A percentile compares a stretch with the other conserved stretches of the same genome.
phyloP scores from a whole-genome alignment of 345 rosid genomes.

The Iberis pinnata region DNA sequence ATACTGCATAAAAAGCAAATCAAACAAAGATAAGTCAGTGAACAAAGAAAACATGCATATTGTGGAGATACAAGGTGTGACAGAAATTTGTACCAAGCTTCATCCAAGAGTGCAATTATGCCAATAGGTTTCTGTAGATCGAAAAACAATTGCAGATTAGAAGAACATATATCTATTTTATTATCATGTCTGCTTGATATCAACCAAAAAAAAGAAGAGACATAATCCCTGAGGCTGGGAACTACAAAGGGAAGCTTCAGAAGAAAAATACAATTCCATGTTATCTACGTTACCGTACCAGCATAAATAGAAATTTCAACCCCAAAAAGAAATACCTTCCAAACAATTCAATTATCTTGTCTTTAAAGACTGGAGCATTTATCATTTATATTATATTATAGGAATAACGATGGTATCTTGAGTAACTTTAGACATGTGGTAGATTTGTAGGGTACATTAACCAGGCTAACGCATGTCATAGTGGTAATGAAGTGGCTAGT shows the following conservation, averaged over 20 bases:
- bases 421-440: neutral
- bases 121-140: constrained; percentile 96
- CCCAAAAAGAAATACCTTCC: neutral
- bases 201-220: neutral
- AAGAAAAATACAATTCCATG: neutral
- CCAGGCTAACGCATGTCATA: constrained; percentile 2
- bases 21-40: constrained; percentile 43
- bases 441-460: constrained; percentile 11
- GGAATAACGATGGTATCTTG: constrained; percentile 5
- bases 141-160: constrained; percentile 18
- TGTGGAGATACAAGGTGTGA: constrained; percentile 12
- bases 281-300: constrained; percentile 5
- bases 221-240: constrained; percentile 1
- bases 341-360: constrained; percentile 5
- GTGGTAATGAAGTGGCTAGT: neutral
- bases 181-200: constrained; percentile 2
- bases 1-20: constrained; percentile 50
- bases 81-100: constrained; percentile 73
- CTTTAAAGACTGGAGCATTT: neutral
- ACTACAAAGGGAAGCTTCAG: constrained; percentile 1
- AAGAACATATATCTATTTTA: constrained; percentile 11
- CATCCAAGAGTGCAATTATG: constrained; percentile 88
- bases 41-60: constrained; percentile 4
- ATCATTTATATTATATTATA: constrained; percentile 11
- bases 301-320: constrained; percentile 10